These are phyloP conservation scores for Mangifera indica DNA, from an alignment of 345 rosid genomes.

Conservation along the genomic window DNA sequence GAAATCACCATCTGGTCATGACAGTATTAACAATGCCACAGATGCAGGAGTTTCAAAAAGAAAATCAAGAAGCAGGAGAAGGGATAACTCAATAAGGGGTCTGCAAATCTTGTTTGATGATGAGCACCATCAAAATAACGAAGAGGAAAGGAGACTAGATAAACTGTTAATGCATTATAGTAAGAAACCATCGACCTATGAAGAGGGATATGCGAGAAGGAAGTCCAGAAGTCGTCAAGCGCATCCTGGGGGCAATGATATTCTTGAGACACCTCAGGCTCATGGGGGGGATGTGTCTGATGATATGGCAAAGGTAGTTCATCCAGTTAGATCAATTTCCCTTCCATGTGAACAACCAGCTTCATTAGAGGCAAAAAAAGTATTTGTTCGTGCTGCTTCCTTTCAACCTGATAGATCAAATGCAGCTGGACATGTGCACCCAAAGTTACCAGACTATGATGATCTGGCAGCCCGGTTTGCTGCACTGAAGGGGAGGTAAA, in stretches of 20 bases:
- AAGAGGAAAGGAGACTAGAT: slow-evolving; percentile 84
- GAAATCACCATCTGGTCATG: slow-evolving; percentile 38
- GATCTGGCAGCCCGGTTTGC: slow-evolving; percentile 90
- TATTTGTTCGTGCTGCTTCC: slow-evolving; percentile 61
- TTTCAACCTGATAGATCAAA: slow-evolving; percentile 69
- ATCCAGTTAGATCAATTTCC: slow-evolving; percentile 62
- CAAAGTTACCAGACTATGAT: slow-evolving; percentile 89
- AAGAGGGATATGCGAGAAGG: slow-evolving; percentile 41
- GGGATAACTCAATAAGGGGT: slow-evolving; percentile 60
- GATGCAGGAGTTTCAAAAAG: slow-evolving; percentile 35
- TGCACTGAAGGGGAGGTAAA: slow-evolving; percentile 71
- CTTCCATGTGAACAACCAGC: slow-evolving; percentile 59
- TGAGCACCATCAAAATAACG: slow-evolving; percentile 47
- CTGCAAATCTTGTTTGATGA: slow-evolving; percentile 65
- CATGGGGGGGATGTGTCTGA: slow-evolving; percentile 26
- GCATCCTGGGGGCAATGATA: slow-evolving; percentile 26
- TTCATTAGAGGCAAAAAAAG: slow-evolving; percentile 46
- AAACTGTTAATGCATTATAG: slow-evolving; percentile 88
- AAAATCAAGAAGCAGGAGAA: slow-evolving; percentile 62
- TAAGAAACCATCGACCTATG: slow-evolving; percentile 61
- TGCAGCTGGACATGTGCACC: slow-evolving; percentile 83
- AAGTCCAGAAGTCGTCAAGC: slow-evolving; percentile 53
- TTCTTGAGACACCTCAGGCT: slow-evolving; percentile 28
- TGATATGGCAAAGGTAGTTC: slow-evolving; percentile 34
- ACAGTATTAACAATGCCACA: slow-evolving; percentile 36